A percentile compares a stretch with the other conserved stretches of the same genome.
phyloP scores from a whole-genome alignment of 1,284 basidiomycete genomes.

The Dichomitus squalens region DNA sequence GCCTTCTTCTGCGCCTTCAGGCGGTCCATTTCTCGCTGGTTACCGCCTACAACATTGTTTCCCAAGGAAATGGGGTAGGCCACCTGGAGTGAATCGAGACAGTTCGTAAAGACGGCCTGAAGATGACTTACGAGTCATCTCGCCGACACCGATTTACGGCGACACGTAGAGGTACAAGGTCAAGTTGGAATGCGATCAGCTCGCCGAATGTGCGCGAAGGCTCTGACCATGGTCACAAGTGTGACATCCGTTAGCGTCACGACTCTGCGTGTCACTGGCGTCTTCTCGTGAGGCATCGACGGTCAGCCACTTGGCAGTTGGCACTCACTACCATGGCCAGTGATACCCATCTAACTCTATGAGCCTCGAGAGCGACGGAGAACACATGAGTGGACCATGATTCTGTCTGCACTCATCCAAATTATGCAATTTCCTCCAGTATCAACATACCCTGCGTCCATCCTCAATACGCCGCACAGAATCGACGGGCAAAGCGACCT shows the following conservation, averaged over 20 bases:
- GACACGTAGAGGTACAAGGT: conserved; percentile 10
- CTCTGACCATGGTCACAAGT: not conserved
- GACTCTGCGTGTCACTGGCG: not conserved
- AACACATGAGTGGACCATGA: no score
- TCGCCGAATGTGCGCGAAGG: conserved; percentile 11
- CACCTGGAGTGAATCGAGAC: conserved; percentile 28
- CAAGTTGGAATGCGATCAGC: conserved; percentile 16
- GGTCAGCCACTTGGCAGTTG: no score
- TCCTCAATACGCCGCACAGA: no score
- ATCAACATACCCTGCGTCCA: no score
- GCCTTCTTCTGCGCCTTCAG: conserved; percentile 73
- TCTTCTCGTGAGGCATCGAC: no score
- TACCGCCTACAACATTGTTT: conserved; percentile 56
- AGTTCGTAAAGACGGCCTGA: not conserved
- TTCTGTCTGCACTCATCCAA: no score
- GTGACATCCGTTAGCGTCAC: conserved; percentile 1
- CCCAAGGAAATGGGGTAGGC: not conserved
- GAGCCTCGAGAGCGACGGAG: no score
- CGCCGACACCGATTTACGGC: conserved; percentile 5
- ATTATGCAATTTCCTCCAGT: no score
- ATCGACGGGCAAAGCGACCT: no score
- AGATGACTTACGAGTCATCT: conserved; percentile 30
- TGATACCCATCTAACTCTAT: no score
- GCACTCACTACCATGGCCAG: not conserved
- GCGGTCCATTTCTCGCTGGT: conserved; percentile 78